Evolutionary conservation across 2,329 filamentous ascomycete species (phyloP).

Genomic region (Mycosphaerelloides madeirae): DNA sequence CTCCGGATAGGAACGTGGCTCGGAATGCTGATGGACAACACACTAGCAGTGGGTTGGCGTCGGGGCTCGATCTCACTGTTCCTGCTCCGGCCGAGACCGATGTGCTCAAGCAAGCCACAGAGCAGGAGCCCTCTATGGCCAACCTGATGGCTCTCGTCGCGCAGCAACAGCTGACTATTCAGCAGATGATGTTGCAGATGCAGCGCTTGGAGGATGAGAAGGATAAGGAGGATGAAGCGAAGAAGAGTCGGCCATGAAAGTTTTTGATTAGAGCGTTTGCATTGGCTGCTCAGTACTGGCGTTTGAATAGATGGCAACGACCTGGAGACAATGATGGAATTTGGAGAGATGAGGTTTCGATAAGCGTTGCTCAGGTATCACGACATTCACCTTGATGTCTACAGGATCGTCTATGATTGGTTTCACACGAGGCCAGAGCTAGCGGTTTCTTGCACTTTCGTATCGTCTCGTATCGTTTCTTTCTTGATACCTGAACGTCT

Average conservation of each 20-base stretch:
- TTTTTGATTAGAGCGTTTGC: no score
- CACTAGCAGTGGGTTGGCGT: no score
- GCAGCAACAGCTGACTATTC: slow-evolving; percentile 13
- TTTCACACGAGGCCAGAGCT: neutral
- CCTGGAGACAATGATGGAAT: no score
- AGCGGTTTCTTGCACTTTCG: neutral
- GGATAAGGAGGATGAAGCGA: neutral
- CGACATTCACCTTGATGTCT: slow-evolving; percentile 6
- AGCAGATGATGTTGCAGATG: slow-evolving; percentile 16
- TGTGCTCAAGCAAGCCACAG: slow-evolving; percentile 1
- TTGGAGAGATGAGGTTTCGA: slow-evolving; percentile 1
- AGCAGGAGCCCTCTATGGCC: no score
- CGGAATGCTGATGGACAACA: no score
- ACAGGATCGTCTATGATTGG: neutral
- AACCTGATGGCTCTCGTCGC: slow-evolving; percentile 8
- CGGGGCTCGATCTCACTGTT: neutral
- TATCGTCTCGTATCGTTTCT: neutral
- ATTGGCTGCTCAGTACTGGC: no score
- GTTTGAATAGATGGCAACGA: no score
- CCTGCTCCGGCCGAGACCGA: neutral
- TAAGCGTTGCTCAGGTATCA: neutral
- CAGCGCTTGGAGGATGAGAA: slow-evolving; percentile 1
- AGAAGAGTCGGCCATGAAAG: neutral
- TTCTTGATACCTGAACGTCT: neutral
- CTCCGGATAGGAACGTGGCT: neutral